Evolutionary conservation across 106 monocot genomes (phyloP).

Genomic region (Dendrobium huoshanense): DNA sequence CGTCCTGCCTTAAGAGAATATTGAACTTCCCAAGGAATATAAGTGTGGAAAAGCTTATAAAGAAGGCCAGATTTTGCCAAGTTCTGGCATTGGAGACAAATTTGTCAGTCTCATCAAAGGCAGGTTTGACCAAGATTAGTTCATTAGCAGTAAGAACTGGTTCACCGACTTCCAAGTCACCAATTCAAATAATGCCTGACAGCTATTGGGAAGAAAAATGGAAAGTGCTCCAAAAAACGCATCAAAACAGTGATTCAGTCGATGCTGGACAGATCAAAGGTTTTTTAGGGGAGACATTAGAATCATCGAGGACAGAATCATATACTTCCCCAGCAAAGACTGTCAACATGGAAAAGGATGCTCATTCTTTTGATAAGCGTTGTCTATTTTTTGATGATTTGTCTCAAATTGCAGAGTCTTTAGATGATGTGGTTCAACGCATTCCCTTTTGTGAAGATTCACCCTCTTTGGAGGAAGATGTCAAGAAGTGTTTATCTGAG

Average conservation of each 20-base stretch:
- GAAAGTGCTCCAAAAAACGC: conserved; percentile 42
- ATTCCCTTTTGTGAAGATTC: neutral
- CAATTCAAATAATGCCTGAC: conserved; percentile 20
- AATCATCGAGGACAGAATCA: conserved; percentile 37
- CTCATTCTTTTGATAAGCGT: conserved; percentile 19
- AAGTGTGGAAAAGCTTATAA: conserved; percentile 43
- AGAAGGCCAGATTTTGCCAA: conserved; percentile 55
- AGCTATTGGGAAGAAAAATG: conserved; percentile 86
- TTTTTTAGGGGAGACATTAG: conserved; percentile 7
- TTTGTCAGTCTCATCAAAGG: conserved; percentile 1
- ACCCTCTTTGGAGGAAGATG: conserved; percentile 10
- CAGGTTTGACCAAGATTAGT: conserved; percentile 5
- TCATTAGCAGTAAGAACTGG: conserved; percentile 12
- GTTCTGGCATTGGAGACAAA: conserved; percentile 38
- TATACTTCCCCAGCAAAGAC: conserved; percentile 24
- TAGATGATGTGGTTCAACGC: neutral
- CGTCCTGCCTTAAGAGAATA: conserved; percentile 58
- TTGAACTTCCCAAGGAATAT: conserved; percentile 55
- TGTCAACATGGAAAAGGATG: conserved; percentile 14
- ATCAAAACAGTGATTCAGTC: conserved; percentile 11
- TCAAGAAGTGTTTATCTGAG: conserved; percentile 11
- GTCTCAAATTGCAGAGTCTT: neutral
- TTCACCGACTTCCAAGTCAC: conserved; percentile 21
- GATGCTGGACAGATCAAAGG: conserved; percentile 9
- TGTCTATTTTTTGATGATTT: conserved; percentile 4